Evolutionary conservation across 495 filamentous ascomycete species (phyloP).

Genomic region (Rostrohypoxylon terebratum): DNA sequence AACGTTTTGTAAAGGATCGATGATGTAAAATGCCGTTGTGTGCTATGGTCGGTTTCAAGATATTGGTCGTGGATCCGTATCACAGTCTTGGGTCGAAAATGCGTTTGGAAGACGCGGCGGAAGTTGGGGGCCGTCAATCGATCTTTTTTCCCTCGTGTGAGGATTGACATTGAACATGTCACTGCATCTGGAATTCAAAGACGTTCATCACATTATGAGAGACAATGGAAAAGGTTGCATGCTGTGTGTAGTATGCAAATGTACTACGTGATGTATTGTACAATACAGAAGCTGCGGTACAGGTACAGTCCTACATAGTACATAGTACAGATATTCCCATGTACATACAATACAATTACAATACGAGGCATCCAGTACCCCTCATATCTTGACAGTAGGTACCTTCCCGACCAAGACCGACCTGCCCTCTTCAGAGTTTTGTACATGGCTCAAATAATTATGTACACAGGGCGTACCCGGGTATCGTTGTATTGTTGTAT

Average conservation of each 20-base stretch:
- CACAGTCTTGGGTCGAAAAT: slow-evolving; percentile 34
- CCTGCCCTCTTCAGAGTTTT: slow-evolving; percentile 36
- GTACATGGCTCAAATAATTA: slow-evolving; percentile 5
- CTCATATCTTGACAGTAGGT: slow-evolving; percentile 22
- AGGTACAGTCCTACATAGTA: background rate
- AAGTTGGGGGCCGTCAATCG: slow-evolving; percentile 33
- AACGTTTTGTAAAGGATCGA: slow-evolving; percentile 5
- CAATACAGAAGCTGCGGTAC: background rate
- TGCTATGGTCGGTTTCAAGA: slow-evolving; percentile 23
- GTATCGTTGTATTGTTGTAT: background rate
- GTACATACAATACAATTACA: no score
- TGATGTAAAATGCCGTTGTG: slow-evolving; percentile 32
- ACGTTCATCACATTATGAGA: background rate
- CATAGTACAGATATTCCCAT: slow-evolving; percentile 12
- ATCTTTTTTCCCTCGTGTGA: slow-evolving; percentile 9
- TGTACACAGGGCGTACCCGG: background rate
- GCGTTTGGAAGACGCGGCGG: slow-evolving; percentile 17
- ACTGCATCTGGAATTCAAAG: slow-evolving; percentile 17
- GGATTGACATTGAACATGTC: slow-evolving; percentile 18
- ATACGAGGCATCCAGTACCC: slow-evolving; percentile 22
- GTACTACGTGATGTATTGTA: background rate
- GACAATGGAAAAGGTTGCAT: background rate
- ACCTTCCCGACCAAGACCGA: slow-evolving; percentile 40
- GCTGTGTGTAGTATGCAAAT: background rate
- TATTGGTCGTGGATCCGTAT: slow-evolving; percentile 35